phyloP scores from a whole-genome alignment of 1,284 basidiomycete genomes.

The Peniophora sp. region DNA sequence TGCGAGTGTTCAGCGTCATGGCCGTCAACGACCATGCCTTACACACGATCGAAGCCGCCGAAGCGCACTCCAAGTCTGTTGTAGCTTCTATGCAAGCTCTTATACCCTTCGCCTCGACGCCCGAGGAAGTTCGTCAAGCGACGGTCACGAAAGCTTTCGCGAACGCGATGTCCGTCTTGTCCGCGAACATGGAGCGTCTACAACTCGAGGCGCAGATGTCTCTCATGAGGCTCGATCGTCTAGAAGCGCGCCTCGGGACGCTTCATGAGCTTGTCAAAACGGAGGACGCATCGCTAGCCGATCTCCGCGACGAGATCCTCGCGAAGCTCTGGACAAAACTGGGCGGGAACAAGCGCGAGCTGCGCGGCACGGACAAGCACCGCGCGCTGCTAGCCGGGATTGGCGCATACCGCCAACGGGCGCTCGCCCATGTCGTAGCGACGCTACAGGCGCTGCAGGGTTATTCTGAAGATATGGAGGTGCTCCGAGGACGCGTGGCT shows the following conservation, averaged over 20 bases:
- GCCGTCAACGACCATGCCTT: constrained; percentile 65
- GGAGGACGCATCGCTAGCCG: constrained; percentile 40
- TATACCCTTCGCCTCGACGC: constrained; percentile 16
- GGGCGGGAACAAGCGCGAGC: constrained; percentile 44
- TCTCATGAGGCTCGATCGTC: constrained; percentile 41
- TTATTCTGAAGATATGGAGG: constrained; percentile 67
- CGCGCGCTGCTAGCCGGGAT: constrained; percentile 45
- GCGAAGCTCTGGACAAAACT: constrained; percentile 59
- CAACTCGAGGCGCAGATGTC: constrained; percentile 55
- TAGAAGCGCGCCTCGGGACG: constrained; percentile 49
- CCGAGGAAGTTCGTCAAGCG: constrained; percentile 26
- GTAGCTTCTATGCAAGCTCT: constrained; percentile 21
- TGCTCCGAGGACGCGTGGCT: constrained; percentile 57
- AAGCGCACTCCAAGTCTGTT: constrained; percentile 27
- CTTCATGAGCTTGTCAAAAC: constrained; percentile 50
- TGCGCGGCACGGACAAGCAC: constrained; percentile 42
- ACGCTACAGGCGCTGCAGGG: constrained; percentile 50
- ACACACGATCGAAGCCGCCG: constrained; percentile 45
- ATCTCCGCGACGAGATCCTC: constrained; percentile 45
- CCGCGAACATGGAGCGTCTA: constrained; percentile 42
- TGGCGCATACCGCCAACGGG: constrained; percentile 46
- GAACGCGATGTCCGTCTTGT: constrained; percentile 53
- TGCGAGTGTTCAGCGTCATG: constrained; percentile 39
- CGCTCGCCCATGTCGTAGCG: constrained; percentile 52
- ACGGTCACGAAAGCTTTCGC: constrained; percentile 45